These are phyloP conservation scores for Macrolepiota fuliginosa DNA, from an alignment of 768 basidiomycete genomes.

Conservation along the genomic window DNA sequence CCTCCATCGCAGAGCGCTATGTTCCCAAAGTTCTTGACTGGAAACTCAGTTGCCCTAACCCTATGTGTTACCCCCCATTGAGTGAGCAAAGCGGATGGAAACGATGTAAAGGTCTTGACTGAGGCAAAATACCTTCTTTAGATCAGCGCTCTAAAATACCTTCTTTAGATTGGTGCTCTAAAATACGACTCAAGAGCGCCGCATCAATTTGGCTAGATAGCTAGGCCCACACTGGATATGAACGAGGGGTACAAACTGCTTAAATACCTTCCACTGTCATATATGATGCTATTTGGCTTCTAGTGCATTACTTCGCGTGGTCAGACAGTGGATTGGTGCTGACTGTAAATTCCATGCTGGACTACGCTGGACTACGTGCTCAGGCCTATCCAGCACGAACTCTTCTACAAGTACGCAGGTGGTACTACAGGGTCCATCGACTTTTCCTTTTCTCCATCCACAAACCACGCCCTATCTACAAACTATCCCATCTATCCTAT, in stretches of 20 bases:
- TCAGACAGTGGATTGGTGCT: slow-evolving; percentile 81
- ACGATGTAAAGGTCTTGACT: slow-evolving; percentile 88
- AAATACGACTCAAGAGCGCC: slow-evolving; percentile 87
- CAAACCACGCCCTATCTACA: not conserved
- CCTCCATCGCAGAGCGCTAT: slow-evolving; percentile 76
- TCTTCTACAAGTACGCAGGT: slow-evolving; percentile 87
- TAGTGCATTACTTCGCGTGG: slow-evolving; percentile 95
- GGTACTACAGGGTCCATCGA: slow-evolving; percentile 72
- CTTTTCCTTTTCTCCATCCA: not conserved
- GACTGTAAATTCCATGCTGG: slow-evolving; percentile 89
- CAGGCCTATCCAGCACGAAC: slow-evolving; percentile 73
- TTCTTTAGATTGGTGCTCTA: too few species aligned
- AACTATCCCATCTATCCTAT: slow-evolving; percentile 13
- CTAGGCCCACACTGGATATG: slow-evolving; percentile 77
- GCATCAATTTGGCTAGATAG: slow-evolving; percentile 90
- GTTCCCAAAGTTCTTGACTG: slow-evolving; percentile 91
- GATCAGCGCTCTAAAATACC: too few species aligned
- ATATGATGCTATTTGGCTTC: slow-evolving; percentile 15
- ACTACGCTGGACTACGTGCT: slow-evolving; percentile 91
- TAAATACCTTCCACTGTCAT: not conserved
- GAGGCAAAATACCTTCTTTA: slow-evolving; percentile 94
- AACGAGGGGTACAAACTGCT: slow-evolving; percentile 78
- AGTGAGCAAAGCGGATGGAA: slow-evolving; percentile 94
- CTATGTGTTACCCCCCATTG: slow-evolving; percentile 90
- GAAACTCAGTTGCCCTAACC: slow-evolving; percentile 91